phyloP scores from a whole-genome alignment of 306 rosid genomes.

The Cicer chorassanicum region DNA sequence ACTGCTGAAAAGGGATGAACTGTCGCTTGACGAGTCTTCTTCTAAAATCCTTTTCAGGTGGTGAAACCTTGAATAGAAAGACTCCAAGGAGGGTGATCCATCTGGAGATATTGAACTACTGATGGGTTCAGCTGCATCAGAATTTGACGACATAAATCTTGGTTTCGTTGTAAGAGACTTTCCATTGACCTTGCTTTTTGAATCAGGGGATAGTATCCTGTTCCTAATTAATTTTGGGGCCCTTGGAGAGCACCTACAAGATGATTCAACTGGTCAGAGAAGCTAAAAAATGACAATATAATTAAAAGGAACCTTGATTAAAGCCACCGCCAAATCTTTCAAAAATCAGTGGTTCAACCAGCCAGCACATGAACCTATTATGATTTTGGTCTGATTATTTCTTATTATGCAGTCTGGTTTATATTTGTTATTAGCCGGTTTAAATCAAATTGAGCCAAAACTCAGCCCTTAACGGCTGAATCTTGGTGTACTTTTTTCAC shows the following conservation, averaged over 20 bases:
- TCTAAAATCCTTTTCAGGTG: conserved; percentile 61
- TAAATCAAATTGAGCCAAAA: not conserved
- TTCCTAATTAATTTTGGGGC: conserved; percentile 81
- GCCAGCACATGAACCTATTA: not conserved
- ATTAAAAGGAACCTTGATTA: conserved; percentile 4
- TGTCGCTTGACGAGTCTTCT: conserved; percentile 91
- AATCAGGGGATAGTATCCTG: conserved; percentile 56
- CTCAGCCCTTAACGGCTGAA: not conserved
- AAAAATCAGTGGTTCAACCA: not conserved
- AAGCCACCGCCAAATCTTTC: not conserved
- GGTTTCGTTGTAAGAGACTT: conserved; percentile 51
- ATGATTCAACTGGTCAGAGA: conserved; percentile 39
- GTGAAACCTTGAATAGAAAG: conserved; percentile 55
- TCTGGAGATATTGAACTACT: conserved; percentile 44
- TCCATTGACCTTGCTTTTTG: conserved; percentile 56
- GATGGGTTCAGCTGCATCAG: conserved; percentile 45
- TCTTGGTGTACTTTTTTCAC: conserved; percentile 4
- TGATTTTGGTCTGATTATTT: conserved; percentile 4
- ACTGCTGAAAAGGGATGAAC: conserved; percentile 79
- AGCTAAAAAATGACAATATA: conserved; percentile 34
- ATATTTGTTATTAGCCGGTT: not conserved
- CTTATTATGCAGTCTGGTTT: not conserved
- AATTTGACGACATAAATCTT: conserved; percentile 39
- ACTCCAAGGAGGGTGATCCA: conserved; percentile 50
- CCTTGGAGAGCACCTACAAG: conserved; percentile 86